Conservation (phyloP, 2,329 filamentous ascomycete genomes). For the Fusarium hainanense region DNA sequence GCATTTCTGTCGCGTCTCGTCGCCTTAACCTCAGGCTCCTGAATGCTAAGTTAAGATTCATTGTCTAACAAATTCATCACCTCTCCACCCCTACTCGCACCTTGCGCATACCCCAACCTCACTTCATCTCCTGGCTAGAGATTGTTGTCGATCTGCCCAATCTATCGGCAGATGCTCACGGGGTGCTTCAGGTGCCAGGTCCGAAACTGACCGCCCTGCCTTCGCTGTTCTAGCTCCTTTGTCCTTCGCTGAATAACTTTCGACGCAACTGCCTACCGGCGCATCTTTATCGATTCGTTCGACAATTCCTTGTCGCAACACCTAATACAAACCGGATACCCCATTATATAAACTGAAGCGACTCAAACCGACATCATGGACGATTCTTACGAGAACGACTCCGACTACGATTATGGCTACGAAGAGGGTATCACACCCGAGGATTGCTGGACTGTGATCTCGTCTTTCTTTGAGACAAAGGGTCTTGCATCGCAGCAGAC, state of each 20-base stretch:
- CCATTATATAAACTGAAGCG: background rate
- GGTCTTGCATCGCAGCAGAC: slow-evolving; percentile 97
- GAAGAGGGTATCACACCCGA: slow-evolving; percentile 86
- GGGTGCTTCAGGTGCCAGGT: slow-evolving; percentile 50
- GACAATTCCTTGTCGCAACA: slow-evolving; percentile 11
- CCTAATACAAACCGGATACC: background rate
- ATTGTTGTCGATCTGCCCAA: slow-evolving; percentile 37
- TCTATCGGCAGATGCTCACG: slow-evolving; percentile 48
- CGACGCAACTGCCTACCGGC: slow-evolving; percentile 18
- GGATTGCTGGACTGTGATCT: slow-evolving; percentile 98
- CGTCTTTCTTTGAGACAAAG: slow-evolving; percentile 95
- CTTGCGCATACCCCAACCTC: slow-evolving; percentile 34
- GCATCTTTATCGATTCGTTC: slow-evolving; percentile 17
- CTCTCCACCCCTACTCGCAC: slow-evolving; percentile 33
- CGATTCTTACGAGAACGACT: slow-evolving; percentile 64
- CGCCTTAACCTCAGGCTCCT: slow-evolving; percentile 41
- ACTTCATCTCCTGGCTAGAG: slow-evolving; percentile 28
- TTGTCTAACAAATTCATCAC: slow-evolving; percentile 45
- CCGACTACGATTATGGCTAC: slow-evolving; percentile 77
- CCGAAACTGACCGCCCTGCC: slow-evolving; percentile 48
- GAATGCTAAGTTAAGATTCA: slow-evolving; percentile 41
- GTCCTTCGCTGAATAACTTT: slow-evolving; percentile 35
- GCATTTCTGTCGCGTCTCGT: slow-evolving; percentile 37
- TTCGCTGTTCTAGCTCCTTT: slow-evolving; percentile 38
- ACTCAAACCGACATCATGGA: slow-evolving; percentile 56